Evolutionary conservation across 2,329 filamentous ascomycete genomes (phyloP).

Genomic region (Aspergillus transmontanensis): DNA sequence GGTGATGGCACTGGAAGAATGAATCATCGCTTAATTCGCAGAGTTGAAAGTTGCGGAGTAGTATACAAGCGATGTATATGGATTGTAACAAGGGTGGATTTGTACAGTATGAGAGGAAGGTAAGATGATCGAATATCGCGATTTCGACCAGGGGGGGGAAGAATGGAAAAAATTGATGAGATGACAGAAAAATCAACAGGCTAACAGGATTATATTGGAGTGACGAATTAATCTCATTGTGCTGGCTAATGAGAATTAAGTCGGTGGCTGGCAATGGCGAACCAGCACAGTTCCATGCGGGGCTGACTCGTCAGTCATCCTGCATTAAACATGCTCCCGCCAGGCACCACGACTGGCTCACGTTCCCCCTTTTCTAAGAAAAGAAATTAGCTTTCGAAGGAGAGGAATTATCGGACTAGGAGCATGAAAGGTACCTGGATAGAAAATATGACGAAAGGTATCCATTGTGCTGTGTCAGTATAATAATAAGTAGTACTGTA

Average conservation of each 20-base stretch:
- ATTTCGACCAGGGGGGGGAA: neutral
- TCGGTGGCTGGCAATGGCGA: constrained; percentile 33
- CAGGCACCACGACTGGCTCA: neutral
- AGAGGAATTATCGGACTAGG: neutral
- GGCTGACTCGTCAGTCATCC: constrained; percentile 1
- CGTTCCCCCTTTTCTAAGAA: neutral
- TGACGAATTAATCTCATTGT: constrained; percentile 1
- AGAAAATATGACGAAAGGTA: neutral
- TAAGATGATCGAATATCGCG: neutral
- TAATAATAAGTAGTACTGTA: neutral
- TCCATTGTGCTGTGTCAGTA: neutral
- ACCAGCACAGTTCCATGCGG: constrained; percentile 16
- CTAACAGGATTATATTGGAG: constrained; percentile 7
- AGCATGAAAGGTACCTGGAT: neutral
- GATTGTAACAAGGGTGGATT: neutral
- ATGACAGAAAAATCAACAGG: neutral
- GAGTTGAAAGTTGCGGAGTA: neutral
- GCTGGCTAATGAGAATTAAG: constrained; percentile 18
- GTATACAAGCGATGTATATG: neutral
- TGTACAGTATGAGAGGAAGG: neutral
- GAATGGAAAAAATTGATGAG: neutral
- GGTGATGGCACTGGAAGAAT: neutral
- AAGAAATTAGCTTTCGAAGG: neutral
- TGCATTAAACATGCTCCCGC: neutral
- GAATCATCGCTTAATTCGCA: neutral